Evolutionary conservation across 2,329 filamentous ascomycete species (phyloP), one percentile per base, ranked within the genome.

Genomic region (Curvularia sp.): DNA sequence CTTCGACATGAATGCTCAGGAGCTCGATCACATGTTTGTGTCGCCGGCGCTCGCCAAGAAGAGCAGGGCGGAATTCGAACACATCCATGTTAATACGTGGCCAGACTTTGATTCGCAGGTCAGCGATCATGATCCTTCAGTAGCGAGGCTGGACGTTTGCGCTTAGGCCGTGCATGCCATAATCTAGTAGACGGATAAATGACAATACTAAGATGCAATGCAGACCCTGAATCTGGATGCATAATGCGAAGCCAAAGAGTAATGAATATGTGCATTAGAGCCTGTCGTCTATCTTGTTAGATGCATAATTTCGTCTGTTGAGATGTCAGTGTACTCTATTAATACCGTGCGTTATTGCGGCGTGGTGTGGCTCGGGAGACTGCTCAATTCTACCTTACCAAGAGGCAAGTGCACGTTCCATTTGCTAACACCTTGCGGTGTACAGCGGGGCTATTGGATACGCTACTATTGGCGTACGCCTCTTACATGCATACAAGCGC

Each of bases 41-140:
- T 89, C 86, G 70, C 79, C 82, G 25, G 79, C 79, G 49, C 68
- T 89, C 57, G 78, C 77, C 25, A 70, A 63, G 25, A 59, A 61
- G 25, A 47, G 57, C 21, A 71, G 74, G 3, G 76, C 81, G 15
- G 74, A 80, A 67, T 86, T 86, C 64, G 86, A 91, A 80, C 88
- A 92, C 74, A 70, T 91, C 25, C 89, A 91, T 77, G 79, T 91
- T 50, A 91, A 90, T 74, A 87, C 87, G 3, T 92, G 89, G 89
- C 82, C 85, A 49, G 76, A 80, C 28, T 82, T 76, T 58, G 81
- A 79, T 28, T 84, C 84, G 52, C 80, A 85, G 73, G 82, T 85
- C 21, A 88, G 84, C 50, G 89, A 91, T 71, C 89, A 91, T 71
- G 89, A 92, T 68, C 89, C 89, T 0, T 87, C 83, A 45, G 83